Percentiles rank a stretch among this genome's conserved stretches.
Conservation (phyloP, 1,284 basidiomycete species). For the Ustilago hordei region DNA sequence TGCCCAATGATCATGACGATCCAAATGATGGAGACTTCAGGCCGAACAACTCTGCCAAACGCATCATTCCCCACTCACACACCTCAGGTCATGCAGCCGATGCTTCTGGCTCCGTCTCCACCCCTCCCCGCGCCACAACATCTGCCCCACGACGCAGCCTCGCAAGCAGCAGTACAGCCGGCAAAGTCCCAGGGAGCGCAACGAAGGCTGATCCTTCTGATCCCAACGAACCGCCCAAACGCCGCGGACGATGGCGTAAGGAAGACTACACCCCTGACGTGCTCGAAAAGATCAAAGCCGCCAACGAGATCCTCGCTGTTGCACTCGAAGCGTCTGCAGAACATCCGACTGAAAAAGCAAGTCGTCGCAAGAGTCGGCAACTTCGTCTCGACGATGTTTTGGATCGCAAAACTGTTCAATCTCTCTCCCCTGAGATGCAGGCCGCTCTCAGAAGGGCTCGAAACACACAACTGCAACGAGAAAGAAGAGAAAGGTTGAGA, state of each 20-base stretch:
- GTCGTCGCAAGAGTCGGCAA: not conserved
- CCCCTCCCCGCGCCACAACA: slow-evolving; percentile 1
- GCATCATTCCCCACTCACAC: not conserved
- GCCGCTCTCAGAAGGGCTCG: slow-evolving; percentile 6
- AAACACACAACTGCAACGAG: slow-evolving; percentile 27
- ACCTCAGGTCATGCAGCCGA: not conserved
- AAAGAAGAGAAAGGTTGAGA: slow-evolving; percentile 6
- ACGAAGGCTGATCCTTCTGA: not conserved
- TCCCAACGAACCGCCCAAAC: not conserved
- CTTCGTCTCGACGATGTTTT: slow-evolving; percentile 16
- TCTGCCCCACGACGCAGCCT: slow-evolving; percentile 14
- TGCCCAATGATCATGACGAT: slow-evolving; percentile 11
- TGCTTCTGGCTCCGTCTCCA: slow-evolving; percentile 1
- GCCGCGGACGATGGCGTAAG: slow-evolving; percentile 29
- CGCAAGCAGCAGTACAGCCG: slow-evolving; percentile 15
- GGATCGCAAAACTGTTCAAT: slow-evolving; percentile 9
- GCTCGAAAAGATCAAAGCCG: slow-evolving; percentile 21
- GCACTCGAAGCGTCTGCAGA: slow-evolving; percentile 4
- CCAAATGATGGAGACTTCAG: slow-evolving; percentile 39
- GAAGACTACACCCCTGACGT: slow-evolving; percentile 19
- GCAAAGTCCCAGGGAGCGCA: slow-evolving; percentile 28
- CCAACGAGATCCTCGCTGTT: slow-evolving; percentile 23
- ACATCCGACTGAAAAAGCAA: not conserved
- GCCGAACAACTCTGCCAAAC: not conserved
- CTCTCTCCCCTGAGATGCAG: slow-evolving; percentile 26